Percentiles rank a stretch among this genome's conserved stretches.
phyloP scores from a whole-genome alignment of 202 grass and related monocot genomes.

The Schoenoplectus triqueter region DNA sequence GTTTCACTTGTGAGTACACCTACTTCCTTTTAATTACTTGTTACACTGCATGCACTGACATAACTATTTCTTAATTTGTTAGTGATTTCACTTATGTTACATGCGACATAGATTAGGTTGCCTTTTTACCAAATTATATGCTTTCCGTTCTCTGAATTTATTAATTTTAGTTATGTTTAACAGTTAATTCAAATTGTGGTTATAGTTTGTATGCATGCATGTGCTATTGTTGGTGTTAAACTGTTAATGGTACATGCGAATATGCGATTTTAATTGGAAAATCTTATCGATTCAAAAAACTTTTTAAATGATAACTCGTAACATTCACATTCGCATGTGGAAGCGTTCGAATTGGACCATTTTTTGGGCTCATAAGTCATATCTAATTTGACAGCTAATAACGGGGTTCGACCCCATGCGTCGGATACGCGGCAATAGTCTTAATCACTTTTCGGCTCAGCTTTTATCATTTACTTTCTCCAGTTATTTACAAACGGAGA shows the following conservation, averaged over 20 bases:
- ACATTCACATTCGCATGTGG: constrained; percentile 43
- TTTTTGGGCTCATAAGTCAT: not conserved
- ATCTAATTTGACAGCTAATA: constrained; percentile 43
- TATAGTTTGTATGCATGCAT: constrained; percentile 31
- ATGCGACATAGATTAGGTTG: constrained; percentile 1
- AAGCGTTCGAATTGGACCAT: constrained; percentile 20
- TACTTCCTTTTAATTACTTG: not conserved
- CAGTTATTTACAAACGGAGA: not conserved
- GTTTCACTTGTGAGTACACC: constrained; percentile 37
- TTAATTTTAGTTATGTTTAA: not conserved
- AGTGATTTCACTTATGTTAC: not conserved
- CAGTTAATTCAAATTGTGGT: not conserved
- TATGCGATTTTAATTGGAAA: not conserved
- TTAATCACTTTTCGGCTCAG: constrained; percentile 13
- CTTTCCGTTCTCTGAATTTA: not conserved
- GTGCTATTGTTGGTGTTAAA: not conserved
- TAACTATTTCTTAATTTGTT: constrained; percentile 3
- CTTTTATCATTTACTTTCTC: constrained; percentile 14
- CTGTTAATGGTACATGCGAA: not conserved
- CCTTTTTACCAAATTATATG: constrained; percentile 7
- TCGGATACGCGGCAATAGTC: constrained; percentile 31
- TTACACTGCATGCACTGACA: constrained; percentile 26
- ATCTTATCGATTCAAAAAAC: not conserved
- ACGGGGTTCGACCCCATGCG: constrained; percentile 18
- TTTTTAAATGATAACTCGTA: not conserved